These are phyloP conservation scores for Tylopilus intermedius DNA, from an alignment of 768 basidiomycete genomes.

Conservation along the genomic window DNA sequence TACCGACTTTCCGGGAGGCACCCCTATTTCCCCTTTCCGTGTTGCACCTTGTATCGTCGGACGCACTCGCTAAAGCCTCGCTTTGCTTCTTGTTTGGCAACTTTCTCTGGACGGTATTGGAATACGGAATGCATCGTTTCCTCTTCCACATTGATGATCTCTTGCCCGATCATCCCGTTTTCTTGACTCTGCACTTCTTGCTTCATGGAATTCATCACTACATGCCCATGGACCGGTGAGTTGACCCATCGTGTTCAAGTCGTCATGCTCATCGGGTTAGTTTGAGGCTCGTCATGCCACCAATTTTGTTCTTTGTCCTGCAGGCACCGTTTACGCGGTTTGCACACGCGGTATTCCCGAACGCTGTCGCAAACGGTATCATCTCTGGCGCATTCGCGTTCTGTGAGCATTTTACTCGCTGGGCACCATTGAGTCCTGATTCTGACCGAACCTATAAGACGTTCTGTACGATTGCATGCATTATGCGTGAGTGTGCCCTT, in stretches of 20 bases:
- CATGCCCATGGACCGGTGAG: conserved; percentile 89
- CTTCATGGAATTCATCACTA: conserved; percentile 97
- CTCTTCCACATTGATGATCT: conserved; percentile 90
- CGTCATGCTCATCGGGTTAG: conserved; percentile 31
- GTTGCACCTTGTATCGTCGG: conserved; percentile 43
- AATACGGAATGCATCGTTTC: conserved; percentile 93
- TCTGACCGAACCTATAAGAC: conserved; percentile 33
- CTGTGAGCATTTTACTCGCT: conserved; percentile 42
- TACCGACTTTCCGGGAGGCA: conserved; percentile 57
- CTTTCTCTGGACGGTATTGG: conserved; percentile 89
- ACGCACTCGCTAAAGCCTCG: conserved; percentile 50
- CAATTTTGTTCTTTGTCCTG: conserved; percentile 69
- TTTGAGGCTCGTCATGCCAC: conserved; percentile 96
- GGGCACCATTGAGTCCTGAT: not conserved
- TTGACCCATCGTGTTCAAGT: not conserved
- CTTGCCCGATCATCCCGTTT: conserved; percentile 78
- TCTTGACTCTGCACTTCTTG: conserved; percentile 84
- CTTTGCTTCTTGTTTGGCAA: conserved; percentile 81
- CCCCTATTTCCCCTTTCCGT: conserved; percentile 52
- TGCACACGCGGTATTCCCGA: conserved; percentile 76
- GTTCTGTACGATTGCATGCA: not conserved
- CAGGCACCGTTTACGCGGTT: conserved; percentile 85
- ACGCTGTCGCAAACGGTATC: conserved; percentile 83
- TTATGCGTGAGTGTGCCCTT: not conserved
- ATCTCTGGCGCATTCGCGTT: conserved; percentile 76